Percentiles rank a stretch among this genome's conserved stretches.
Conservation (phyloP, 2,329 filamentous ascomycete genomes). For the Penicillium sp. region DNA sequence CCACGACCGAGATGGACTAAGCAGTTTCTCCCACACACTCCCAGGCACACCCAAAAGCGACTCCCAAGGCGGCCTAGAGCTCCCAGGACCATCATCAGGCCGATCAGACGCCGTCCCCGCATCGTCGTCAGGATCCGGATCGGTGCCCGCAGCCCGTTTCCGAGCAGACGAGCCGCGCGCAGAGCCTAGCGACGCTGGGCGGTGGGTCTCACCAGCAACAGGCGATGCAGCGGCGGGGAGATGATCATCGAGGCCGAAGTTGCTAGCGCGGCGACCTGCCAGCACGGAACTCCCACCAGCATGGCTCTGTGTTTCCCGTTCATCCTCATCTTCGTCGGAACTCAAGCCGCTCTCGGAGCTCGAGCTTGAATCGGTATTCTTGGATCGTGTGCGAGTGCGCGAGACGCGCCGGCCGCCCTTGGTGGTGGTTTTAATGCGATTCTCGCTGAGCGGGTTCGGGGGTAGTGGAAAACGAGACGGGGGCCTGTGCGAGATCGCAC, state of each 20-base stretch:
- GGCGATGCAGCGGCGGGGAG: constrained; percentile 29
- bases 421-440: constrained; percentile 36
- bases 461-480: constrained; percentile 83
- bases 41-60: constrained; percentile 71
- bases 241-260: constrained; percentile 37
- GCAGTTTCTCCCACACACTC: constrained; percentile 75
- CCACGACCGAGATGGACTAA: constrained; percentile 73
- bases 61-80: constrained; percentile 47
- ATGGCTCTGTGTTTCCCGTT: constrained; percentile 21
- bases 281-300: constrained; percentile 25
- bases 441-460: constrained; percentile 51
- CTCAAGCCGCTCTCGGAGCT: constrained; percentile 40
- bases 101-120: constrained; percentile 30
- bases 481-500: constrained; percentile 76
- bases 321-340: constrained; percentile 44
- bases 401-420: constrained; percentile 36
- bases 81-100: constrained; percentile 27
- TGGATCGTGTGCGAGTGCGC: constrained; percentile 32
- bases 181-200: constrained; percentile 38
- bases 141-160: constrained; percentile 32
- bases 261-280: constrained; percentile 31
- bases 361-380: constrained; percentile 42
- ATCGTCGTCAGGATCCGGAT: constrained; percentile 38
- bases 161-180: constrained; percentile 29
- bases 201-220: constrained; percentile 29